Evolutionary conservation across 1,284 basidiomycete genomes (phyloP), one percentile per base, ranked within the genome.

Genomic region (Cystobasidium pallidum): DNA sequence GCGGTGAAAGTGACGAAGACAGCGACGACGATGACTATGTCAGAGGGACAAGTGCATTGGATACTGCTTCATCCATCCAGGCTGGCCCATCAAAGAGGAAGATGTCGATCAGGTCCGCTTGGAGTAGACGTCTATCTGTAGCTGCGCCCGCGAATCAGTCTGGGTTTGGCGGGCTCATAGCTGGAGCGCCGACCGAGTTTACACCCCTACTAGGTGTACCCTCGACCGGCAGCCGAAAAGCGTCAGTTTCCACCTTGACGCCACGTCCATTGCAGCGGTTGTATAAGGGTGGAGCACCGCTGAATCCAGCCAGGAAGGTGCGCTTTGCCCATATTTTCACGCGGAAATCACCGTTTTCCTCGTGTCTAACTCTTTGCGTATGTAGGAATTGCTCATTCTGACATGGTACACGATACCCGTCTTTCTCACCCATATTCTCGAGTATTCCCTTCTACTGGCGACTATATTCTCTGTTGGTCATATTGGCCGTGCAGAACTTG

Each of bases 401-500:
- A 43, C 65, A 19, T 68, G 70, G 64, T 75, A 74, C 54, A 70
- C 72, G 1, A 58, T 66, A 21, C 74, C 74, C 3, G 67, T 75
- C 49, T 67, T 74, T 34, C 63, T 55, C 26, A 75, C 75, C 17
- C 74, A 75, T 58, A 34, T 72, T 4, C 57, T 72, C 66, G 70
- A 77, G 51, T 75, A 74, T 66, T 73, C 76, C 19, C 75, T 77
- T 6, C 52, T 74, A 10, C 72, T 75, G 36, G 72, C 74, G 10
- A 76, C 74, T 19, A 70, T 74, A 45, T 47, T 79, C 43, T 71
- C 73, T 7, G 72, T 78, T 17, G 78, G 78, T 3, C 78, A 79
- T 41, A 57, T 79, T 13, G 78, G 78, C n/a, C 74, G 75, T 15
- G 75, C 75, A 7, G 76, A 79, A 49, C 75, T 79, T 19, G 77